A percentile compares a stretch with the other conserved stretches of the same genome.
Evolutionary conservation across 805 yeast species (phyloP).

Genomic region (Martiniozyma abietophila): DNA sequence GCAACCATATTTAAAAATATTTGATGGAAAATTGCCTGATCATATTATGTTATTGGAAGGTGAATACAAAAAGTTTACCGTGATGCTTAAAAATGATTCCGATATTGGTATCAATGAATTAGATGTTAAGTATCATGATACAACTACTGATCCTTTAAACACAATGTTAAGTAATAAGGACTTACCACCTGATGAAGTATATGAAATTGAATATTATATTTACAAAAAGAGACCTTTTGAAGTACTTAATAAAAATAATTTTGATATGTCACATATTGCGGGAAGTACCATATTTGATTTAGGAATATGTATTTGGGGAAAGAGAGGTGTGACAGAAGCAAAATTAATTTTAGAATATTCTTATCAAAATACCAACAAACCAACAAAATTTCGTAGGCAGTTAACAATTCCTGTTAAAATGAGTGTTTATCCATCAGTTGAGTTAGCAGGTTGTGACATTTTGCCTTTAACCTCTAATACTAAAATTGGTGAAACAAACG

Average conservation of each 20-base stretch:
- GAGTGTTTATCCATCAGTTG: slow-evolving; percentile 65
- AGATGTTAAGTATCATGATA: slow-evolving; percentile 59
- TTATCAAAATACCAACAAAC: slow-evolving; percentile 22
- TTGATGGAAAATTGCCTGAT: slow-evolving; percentile 44
- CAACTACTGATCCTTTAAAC: slow-evolving; percentile 57
- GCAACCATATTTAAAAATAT: slow-evolving; percentile 55
- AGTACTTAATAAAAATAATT: slow-evolving; percentile 38
- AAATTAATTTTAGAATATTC: slow-evolving; percentile 60
- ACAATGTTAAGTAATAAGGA: slow-evolving; percentile 38
- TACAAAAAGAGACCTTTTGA: slow-evolving; percentile 48
- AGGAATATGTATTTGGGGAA: slow-evolving; percentile 56
- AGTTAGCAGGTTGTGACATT: slow-evolving; percentile 67
- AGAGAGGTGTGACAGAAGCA: slow-evolving; percentile 62
- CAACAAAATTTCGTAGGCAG: slow-evolving; percentile 37
- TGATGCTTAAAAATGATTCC: slow-evolving; percentile 51
- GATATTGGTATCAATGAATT: slow-evolving; percentile 45
- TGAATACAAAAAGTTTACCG: slow-evolving; percentile 42
- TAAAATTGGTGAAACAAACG: slow-evolving; percentile 19
- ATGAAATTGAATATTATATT: slow-evolving; percentile 67
- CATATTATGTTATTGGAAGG: slow-evolving; percentile 74
- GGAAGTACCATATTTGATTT: slow-evolving; percentile 34
- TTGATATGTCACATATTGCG: slow-evolving; percentile 30
- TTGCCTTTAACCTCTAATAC: slow-evolving; percentile 40
- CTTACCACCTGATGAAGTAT: slow-evolving; percentile 51
- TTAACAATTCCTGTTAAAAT: slow-evolving; percentile 60